Evolutionary conservation across 768 basidiomycete species (phyloP).

Genomic region (Russula olivacea): DNA sequence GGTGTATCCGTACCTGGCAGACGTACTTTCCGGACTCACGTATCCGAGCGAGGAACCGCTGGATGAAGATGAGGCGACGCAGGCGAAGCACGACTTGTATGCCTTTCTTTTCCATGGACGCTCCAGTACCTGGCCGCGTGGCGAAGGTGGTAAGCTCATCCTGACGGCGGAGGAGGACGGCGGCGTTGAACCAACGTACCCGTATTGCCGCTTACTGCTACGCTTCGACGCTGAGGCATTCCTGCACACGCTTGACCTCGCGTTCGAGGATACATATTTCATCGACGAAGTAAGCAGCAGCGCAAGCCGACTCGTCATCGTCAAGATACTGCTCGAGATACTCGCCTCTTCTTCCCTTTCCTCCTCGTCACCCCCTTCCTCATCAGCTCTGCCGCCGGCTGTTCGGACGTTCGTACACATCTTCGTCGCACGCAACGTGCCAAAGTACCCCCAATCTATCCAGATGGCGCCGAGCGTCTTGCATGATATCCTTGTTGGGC

Average conservation of each 20-base stretch:
- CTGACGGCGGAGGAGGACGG: slow-evolving; percentile 72
- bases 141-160: slow-evolving; percentile 64
- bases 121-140: slow-evolving; percentile 71
- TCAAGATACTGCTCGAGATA: slow-evolving; percentile 82
- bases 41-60: slow-evolving; percentile 83
- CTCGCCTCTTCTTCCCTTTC: slow-evolving; percentile 28
- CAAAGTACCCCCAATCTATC: slow-evolving; percentile 87
- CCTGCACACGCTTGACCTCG: slow-evolving; percentile 88
- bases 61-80: slow-evolving; percentile 52
- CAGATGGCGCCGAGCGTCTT: slow-evolving; percentile 56
- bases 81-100: slow-evolving; percentile 73
- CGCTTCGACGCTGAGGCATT: slow-evolving; percentile 91
- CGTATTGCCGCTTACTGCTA: slow-evolving; percentile 78
- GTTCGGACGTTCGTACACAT: slow-evolving; percentile 87
- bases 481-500: slow-evolving; percentile 68
- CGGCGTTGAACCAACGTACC: slow-evolving; percentile 78
- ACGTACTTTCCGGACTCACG: slow-evolving; percentile 71
- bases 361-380: slow-evolving; percentile 27
- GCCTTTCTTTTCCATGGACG: slow-evolving; percentile 79
- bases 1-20: slow-evolving; percentile 82
- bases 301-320: slow-evolving; percentile 71
- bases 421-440: slow-evolving; percentile 92
- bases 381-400: slow-evolving; percentile 46
- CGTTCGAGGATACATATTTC: slow-evolving; percentile 89
- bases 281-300: slow-evolving; percentile 59